Evolutionary conservation across 2,329 filamentous ascomycete species (phyloP).

Genomic region (Sclerotinia nivalis): DNA sequence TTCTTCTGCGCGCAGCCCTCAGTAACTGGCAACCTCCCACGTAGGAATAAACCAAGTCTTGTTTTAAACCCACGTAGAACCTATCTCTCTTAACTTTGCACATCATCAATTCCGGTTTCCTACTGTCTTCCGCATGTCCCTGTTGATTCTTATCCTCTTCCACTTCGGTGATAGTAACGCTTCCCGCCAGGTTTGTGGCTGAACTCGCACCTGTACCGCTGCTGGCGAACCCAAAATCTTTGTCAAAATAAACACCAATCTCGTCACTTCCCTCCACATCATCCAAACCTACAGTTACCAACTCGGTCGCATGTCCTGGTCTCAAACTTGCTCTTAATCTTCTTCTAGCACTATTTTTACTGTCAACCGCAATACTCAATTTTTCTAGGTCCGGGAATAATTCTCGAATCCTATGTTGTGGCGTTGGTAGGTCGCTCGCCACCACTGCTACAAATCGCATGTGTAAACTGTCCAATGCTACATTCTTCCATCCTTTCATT

Average conservation of each 20-base stretch:
- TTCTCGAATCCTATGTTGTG: slow-evolving; percentile 35
- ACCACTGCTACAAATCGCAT: slow-evolving; percentile 39
- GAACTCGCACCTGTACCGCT: not conserved
- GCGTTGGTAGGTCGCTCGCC: slow-evolving; percentile 30
- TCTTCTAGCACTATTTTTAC: slow-evolving; percentile 35
- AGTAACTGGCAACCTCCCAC: slow-evolving; percentile 31
- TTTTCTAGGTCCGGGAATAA: slow-evolving; percentile 36
- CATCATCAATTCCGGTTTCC: slow-evolving; percentile 32
- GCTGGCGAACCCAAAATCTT: slow-evolving; percentile 33
- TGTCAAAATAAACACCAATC: slow-evolving; percentile 31
- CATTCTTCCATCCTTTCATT: slow-evolving; percentile 39
- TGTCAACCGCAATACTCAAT: slow-evolving; percentile 39
- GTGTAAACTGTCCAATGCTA: slow-evolving; percentile 39
- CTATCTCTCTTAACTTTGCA: slow-evolving; percentile 39
- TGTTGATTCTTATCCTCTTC: slow-evolving; percentile 6
- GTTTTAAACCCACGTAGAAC: slow-evolving; percentile 26
- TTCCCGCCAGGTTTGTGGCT: not conserved
- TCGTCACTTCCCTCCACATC: slow-evolving; percentile 23
- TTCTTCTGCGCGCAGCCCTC: slow-evolving; percentile 24
- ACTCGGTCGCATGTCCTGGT: slow-evolving; percentile 38
- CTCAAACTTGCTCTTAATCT: slow-evolving; percentile 38
- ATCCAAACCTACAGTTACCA: slow-evolving; percentile 27
- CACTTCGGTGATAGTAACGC: not conserved
- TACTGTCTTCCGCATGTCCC: not conserved
- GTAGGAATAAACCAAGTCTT: slow-evolving; percentile 22